Percentiles rank a stretch among this genome's conserved stretches.
Evolutionary conservation across 1,139 yeast species (phyloP).

Genomic region (Candida glucosophila): DNA sequence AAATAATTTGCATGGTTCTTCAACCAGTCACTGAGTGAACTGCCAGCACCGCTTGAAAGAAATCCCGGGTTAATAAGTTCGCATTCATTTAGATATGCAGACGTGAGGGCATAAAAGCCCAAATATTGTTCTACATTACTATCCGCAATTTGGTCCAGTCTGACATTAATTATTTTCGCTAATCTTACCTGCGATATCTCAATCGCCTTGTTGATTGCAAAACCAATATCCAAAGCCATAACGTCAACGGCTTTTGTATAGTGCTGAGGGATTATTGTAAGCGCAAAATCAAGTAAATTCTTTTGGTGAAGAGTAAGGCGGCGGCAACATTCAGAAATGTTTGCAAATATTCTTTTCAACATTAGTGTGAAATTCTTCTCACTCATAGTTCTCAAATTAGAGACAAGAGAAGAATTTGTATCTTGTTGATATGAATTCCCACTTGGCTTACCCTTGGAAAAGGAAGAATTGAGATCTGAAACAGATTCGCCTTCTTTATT

Average conservation of each 20-base stretch:
- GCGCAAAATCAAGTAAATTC: conserved; percentile 61
- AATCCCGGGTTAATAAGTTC: conserved; percentile 76
- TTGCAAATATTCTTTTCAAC: conserved; percentile 53
- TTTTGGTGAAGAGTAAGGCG: conserved; percentile 76
- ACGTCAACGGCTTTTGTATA: conserved; percentile 37
- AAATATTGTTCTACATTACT: conserved; percentile 50
- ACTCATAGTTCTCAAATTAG: conserved; percentile 55
- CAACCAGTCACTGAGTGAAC: conserved; percentile 56
- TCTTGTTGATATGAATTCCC: conserved; percentile 5
- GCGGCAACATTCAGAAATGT: conserved; percentile 64
- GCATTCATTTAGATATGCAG: conserved; percentile 72
- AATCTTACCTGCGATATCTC: conserved; percentile 69
- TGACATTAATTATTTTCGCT: conserved; percentile 69
- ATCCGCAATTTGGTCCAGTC: conserved; percentile 63
- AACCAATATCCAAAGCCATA: conserved; percentile 58
- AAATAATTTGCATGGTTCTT: conserved; percentile 61
- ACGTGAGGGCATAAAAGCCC: conserved; percentile 56
- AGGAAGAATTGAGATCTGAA: too few relatives aligned
- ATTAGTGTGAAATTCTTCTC: conserved; percentile 68
- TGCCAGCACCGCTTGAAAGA: conserved; percentile 41
- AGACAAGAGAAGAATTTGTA: conserved; percentile 30
- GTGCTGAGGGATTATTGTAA: conserved; percentile 39
- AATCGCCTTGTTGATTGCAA: conserved; percentile 55
- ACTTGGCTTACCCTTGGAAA: too few relatives aligned
- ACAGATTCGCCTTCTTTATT: too few relatives aligned